Base-by-base conservation (phyloP, 176 grass and related monocot genomes). In the Cenchrus americanus region DNA sequence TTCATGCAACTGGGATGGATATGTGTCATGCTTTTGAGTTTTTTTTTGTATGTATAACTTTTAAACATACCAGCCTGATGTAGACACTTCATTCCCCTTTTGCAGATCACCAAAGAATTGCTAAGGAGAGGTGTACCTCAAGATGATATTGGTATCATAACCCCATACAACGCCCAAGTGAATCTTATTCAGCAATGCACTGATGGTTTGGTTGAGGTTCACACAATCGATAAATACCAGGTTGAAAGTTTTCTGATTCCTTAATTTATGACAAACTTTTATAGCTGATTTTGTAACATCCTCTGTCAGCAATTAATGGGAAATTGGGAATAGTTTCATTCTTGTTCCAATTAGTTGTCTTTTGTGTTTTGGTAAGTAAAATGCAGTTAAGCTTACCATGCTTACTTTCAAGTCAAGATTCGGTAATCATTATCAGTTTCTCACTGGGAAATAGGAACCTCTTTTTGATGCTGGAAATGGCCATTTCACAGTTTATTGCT, bases 151-250 rank as follows among this genome's bases (percentile, higher is more conserved):
- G 92, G 96, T 71, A 91, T 95, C 85, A 95, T 98, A 87, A 95
- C 93, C 34, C 96, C 96, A 64, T 98, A 98, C 75, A 98, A 98
- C 61, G 90, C 96, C 69, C 96, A 98, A 85, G 96, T 78, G 26
- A 93, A 81, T 93, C 83, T 98, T 64, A 95, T 98, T 62, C 73
- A 78, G 54, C 89, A 95, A 88, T 77, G 86, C 40, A 63, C 90
- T 84, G 85, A 72, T 90, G 61, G 85, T 87, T 89, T 76, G 66
- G 87, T 95, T 78, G 96, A 98, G 90, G 91, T 98, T 82, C 96
- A 98, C 81, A 98, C 96, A 53, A 98, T 98, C 0, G 96, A 98
- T 64, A 98, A 94, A 85, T 98, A 95, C 78, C 96, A 98, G 92
- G 96, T 97, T 78, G 27, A 63, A 19, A 63, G 62, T 62, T 69